These are phyloP conservation scores for Heritiera fomes DNA, from an alignment of 345 rosid genomes.

Conservation along the genomic window DNA sequence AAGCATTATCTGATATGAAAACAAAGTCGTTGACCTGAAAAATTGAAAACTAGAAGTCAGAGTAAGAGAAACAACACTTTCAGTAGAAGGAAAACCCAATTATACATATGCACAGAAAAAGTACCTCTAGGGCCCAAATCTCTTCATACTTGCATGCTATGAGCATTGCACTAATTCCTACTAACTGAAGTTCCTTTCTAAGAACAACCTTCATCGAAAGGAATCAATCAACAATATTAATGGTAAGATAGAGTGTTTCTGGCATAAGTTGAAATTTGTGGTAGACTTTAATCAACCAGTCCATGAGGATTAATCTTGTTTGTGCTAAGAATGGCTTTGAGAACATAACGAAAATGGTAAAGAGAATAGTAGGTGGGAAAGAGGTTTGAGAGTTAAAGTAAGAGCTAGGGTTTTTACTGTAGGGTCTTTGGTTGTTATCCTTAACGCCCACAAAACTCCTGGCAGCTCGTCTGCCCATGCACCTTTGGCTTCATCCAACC, in stretches of 20 bases:
- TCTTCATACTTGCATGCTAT: slow-evolving; percentile 95
- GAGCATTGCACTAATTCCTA: slow-evolving; percentile 84
- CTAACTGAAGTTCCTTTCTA: slow-evolving; percentile 73
- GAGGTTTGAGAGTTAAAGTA: too few relatives aligned
- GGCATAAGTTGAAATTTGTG: slow-evolving; percentile 78
- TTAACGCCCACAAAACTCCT: too few relatives aligned
- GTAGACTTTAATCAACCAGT: slow-evolving; percentile 90
- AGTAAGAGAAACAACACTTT: not conserved
- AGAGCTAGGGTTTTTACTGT: too few relatives aligned
- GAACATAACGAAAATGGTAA: too few relatives aligned
- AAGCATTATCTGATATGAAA: slow-evolving; percentile 81
- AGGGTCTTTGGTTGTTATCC: too few relatives aligned
- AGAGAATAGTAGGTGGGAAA: too few relatives aligned
- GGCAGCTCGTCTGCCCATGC: too few relatives aligned
- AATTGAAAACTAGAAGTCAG: not conserved
- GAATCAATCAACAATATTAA: slow-evolving; percentile 77
- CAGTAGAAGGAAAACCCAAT: not conserved
- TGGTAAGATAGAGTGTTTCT: slow-evolving; percentile 80
- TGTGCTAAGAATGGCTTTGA: slow-evolving; percentile 27
- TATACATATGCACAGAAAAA: not conserved
- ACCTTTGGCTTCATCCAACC: too few relatives aligned
- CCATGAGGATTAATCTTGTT: slow-evolving; percentile 84
- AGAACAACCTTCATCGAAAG: slow-evolving; percentile 60
- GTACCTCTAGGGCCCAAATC: slow-evolving; percentile 87
- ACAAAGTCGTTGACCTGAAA: slow-evolving; percentile 82